A percentile compares a stretch with the other conserved stretches of the same genome.
These are phyloP conservation scores for Penicillium angulare DNA, from an alignment of 495 filamentous ascomycete species.

Conservation along the genomic window DNA sequence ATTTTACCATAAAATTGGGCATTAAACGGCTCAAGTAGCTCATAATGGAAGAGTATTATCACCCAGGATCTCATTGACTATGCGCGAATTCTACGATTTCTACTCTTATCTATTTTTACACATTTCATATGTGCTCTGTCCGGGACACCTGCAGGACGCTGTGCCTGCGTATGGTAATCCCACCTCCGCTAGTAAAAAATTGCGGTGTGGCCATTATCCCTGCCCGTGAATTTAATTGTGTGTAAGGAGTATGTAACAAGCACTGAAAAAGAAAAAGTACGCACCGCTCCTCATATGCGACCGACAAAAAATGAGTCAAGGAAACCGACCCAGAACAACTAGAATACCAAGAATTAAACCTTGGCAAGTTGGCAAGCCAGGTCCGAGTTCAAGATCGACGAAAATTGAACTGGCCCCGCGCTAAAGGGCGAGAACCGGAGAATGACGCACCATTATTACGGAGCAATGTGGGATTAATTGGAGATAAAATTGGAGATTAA, in stretches of 20 bases:
- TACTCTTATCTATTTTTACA: not conserved
- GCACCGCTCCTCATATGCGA: too few relatives aligned
- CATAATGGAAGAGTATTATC: too few relatives aligned
- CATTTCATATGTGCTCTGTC: not conserved
- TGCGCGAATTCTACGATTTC: slow-evolving; percentile 14
- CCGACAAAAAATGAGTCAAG: too few relatives aligned
- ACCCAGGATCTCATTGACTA: slow-evolving; percentile 7
- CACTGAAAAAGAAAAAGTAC: not conserved
- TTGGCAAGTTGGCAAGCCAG: not conserved
- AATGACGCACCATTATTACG: not conserved
- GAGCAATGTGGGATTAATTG: not conserved
- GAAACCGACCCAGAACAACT: too few relatives aligned
- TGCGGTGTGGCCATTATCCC: slow-evolving; percentile 13
- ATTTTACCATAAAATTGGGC: too few relatives aligned
- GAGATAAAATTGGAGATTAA: too few relatives aligned
- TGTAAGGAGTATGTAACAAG: not conserved
- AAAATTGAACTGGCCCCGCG: too few relatives aligned
- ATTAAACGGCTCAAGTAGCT: too few relatives aligned
- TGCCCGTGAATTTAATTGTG: not conserved
- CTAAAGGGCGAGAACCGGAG: not conserved
- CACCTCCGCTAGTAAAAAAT: slow-evolving; percentile 3
- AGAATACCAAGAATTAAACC: too few relatives aligned
- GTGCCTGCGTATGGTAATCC: not conserved
- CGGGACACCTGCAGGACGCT: not conserved
- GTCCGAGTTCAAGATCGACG: not conserved